Evolutionary conservation across 2,329 filamentous ascomycete genomes (phyloP).

Genomic region (Ascochyta pisi): DNA sequence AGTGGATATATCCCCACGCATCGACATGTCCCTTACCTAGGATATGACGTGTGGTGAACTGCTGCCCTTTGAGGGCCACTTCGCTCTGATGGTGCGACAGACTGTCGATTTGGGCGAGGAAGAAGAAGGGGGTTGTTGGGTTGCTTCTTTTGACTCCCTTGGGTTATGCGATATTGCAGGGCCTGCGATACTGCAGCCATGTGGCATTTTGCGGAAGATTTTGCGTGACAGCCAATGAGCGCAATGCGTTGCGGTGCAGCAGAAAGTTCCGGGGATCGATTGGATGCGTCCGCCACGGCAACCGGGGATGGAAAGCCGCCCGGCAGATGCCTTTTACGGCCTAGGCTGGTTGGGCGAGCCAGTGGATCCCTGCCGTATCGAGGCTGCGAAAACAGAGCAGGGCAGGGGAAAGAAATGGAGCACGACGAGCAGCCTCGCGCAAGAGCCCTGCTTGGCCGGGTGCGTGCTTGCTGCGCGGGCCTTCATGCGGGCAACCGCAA

Average conservation of each 20-base stretch:
- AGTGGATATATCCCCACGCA: conserved; percentile 3
- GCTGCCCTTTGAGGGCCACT: neutral
- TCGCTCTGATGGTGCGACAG: conserved; percentile 1
- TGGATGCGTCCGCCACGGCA: conserved; percentile 28
- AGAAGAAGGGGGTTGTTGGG: neutral
- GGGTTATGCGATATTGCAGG: conserved; percentile 14
- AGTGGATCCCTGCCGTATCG: conserved; percentile 25
- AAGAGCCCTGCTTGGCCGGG: conserved; percentile 23
- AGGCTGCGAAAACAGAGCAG: conserved; percentile 21
- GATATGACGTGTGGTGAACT: conserved; percentile 4
- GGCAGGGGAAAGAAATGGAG: conserved; percentile 21
- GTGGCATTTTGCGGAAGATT: conserved; percentile 8
- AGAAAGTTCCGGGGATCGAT: conserved; percentile 11
- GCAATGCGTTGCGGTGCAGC: conserved; percentile 12
- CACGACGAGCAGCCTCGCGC: conserved; percentile 28
- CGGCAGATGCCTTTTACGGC: conserved; percentile 16
- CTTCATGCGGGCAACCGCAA: conserved; percentile 31
- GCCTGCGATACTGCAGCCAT: conserved; percentile 26
- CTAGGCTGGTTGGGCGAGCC: conserved; percentile 14
- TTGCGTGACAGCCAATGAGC: conserved; percentile 22
- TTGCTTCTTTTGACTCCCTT: conserved; percentile 3
- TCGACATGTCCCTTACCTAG: conserved; percentile 4
- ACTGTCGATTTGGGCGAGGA: neutral
- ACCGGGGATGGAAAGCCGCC: conserved; percentile 33
- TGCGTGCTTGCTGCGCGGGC: conserved; percentile 31